Conservation (phyloP, 225 moss, liverwort and hornwort species). For the Antitrichia curtipendula region DNA sequence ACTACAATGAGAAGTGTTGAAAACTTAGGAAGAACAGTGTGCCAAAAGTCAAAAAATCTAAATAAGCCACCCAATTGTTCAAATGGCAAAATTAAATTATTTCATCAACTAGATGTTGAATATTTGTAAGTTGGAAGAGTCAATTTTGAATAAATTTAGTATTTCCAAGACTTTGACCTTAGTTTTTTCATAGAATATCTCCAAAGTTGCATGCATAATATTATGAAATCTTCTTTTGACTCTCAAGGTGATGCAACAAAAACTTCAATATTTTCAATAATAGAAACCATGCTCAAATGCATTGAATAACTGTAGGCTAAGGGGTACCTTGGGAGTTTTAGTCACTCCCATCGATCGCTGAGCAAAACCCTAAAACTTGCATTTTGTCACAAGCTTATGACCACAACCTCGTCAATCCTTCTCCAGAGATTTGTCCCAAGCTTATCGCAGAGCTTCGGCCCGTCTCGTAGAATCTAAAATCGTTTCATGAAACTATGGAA, state of each 20-base stretch:
- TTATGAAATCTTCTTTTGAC: not conserved
- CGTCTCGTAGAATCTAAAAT: not conserved
- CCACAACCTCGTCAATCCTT: not conserved
- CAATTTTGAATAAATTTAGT: too few species aligned
- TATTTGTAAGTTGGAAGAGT: too few species aligned
- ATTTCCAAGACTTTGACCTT: too few species aligned
- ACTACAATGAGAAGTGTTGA: too few species aligned
- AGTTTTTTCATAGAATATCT: not conserved
- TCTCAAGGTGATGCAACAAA: fast-evolving
- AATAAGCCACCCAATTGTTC: too few species aligned
- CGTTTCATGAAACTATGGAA: not conserved
- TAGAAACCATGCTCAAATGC: not conserved
- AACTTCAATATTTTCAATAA: too few species aligned
- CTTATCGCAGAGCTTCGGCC: not conserved
- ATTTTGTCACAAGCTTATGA: not conserved
- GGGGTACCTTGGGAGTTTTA: not conserved
- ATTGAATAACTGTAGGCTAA: not conserved
- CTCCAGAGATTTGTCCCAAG: not conserved
- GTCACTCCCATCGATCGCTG: not conserved
- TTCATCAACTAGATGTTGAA: too few species aligned
- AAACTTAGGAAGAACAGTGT: too few species aligned
- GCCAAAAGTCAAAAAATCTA: too few species aligned
- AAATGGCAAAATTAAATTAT: too few species aligned
- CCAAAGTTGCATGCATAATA: not conserved
- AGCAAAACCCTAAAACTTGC: not conserved